Evolutionary conservation across 768 basidiomycete species (phyloP).

Genomic region (Boletellus emodensis): DNA sequence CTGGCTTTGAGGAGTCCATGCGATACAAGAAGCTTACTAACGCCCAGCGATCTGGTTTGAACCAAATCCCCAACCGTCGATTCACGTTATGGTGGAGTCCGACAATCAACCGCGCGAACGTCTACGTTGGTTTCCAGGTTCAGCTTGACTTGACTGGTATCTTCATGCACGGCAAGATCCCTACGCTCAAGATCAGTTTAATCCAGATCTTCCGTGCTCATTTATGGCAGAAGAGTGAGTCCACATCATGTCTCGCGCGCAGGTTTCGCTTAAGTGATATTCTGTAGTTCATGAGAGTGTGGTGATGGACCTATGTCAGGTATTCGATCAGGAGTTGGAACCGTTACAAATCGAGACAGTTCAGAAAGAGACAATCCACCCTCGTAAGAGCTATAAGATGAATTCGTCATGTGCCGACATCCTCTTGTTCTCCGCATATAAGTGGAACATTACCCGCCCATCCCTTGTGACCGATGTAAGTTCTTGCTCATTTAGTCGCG

Average conservation of each 20-base stretch:
- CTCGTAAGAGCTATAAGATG: conserved; percentile 99
- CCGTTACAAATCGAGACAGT: conserved; percentile 98
- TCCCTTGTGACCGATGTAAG: conserved; percentile 90
- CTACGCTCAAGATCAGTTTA: conserved; percentile 96
- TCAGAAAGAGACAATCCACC: conserved; percentile 99
- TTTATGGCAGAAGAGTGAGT: conserved; percentile 98
- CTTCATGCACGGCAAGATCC: conserved; percentile 99
- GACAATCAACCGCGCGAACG: conserved; percentile 98
- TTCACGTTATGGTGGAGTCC: conserved; percentile 99
- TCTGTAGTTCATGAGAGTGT: conserved; percentile 79
- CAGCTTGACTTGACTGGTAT: conserved; percentile 97
- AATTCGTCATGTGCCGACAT: conserved; percentile 99
- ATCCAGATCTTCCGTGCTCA: conserved; percentile 99
- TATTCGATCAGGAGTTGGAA: conserved; percentile 98
- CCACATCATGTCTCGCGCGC: conserved; percentile 11
- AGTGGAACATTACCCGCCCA: conserved; percentile 98
- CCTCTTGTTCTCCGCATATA: conserved; percentile 92
- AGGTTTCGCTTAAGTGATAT: conserved; percentile 7
- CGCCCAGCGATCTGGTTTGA: conserved; percentile 96
- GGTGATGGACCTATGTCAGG: conserved; percentile 96
- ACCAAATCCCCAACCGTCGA: conserved; percentile 97
- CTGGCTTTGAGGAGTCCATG: conserved; percentile 96
- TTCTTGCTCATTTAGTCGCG: background rate
- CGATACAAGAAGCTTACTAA: conserved; percentile 96
- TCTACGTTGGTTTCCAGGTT: conserved; percentile 99